Evolutionary conservation across 2,329 filamentous ascomycete genomes (phyloP).

Genomic region (Penicillium brasilianum): DNA sequence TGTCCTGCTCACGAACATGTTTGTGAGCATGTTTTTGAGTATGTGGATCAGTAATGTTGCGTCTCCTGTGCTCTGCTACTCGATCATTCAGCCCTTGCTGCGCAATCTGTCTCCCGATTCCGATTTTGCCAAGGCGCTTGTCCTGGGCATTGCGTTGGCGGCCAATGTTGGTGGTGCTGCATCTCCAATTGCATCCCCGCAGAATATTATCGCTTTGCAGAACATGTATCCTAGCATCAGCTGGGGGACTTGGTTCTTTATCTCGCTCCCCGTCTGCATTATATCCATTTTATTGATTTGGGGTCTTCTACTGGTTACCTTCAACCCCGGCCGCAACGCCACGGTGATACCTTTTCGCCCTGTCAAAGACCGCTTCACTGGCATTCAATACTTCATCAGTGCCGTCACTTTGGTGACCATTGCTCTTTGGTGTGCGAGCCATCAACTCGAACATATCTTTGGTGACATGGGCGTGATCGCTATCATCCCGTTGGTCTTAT

Average conservation of each 20-base stretch:
- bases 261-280: constrained; percentile 89
- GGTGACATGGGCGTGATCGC: constrained; percentile 99
- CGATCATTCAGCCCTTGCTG: constrained; percentile 95
- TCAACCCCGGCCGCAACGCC: constrained; percentile 82
- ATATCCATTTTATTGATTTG: constrained; percentile 88
- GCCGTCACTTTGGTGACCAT: constrained; percentile 84
- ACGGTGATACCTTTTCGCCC: constrained; percentile 90
- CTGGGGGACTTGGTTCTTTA: constrained; percentile 97
- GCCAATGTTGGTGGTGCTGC: constrained; percentile 97
- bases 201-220: constrained; percentile 94
- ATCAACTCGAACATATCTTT: constrained; percentile 84
- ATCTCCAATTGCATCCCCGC: constrained; percentile 94
- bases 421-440: constrained; percentile 86
- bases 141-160: constrained; percentile 91
- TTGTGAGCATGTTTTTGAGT: constrained; percentile 94
- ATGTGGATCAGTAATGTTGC: constrained; percentile 99
- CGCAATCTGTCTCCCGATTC: constrained; percentile 90
- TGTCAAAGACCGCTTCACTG: constrained; percentile 85
- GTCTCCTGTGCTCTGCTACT: constrained; percentile 94
- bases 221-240: constrained; percentile 92
- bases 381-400: constrained; percentile 91
- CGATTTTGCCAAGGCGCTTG: constrained; percentile 90
- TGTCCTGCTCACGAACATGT: constrained; percentile 97
- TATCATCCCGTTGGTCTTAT: constrained; percentile 91
- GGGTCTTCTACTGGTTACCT: constrained; percentile 81